Evolutionary conservation across 2,329 filamentous ascomycete species (phyloP).

Genomic region (Penicillium hordei): DNA sequence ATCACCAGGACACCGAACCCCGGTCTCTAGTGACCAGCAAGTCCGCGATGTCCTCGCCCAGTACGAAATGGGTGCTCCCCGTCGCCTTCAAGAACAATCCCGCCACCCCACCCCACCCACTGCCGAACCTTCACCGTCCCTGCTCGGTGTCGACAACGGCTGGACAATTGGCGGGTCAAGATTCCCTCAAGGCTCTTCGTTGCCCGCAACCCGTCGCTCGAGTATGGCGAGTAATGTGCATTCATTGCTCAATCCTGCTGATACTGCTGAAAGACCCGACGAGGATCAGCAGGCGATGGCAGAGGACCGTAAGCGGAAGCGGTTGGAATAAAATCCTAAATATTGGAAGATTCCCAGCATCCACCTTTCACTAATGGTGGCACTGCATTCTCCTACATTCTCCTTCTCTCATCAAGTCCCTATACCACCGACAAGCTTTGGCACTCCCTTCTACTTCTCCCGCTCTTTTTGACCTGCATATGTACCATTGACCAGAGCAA

Average conservation of each 20-base stretch:
- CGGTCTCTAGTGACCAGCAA: slow-evolving; percentile 59
- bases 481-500: slow-evolving; percentile 14
- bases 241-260: slow-evolving; percentile 66
- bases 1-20: slow-evolving; percentile 56
- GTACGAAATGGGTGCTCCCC: slow-evolving; percentile 63
- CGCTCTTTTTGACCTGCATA: slow-evolving; percentile 14
- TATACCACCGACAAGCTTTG: slow-evolving; percentile 5
- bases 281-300: slow-evolving; percentile 57
- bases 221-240: slow-evolving; percentile 72
- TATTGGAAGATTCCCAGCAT: background rate
- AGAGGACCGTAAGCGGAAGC: slow-evolving; percentile 64
- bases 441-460: background rate
- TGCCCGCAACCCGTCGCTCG: slow-evolving; percentile 64
- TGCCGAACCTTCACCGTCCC: slow-evolving; percentile 51
- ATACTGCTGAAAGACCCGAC: slow-evolving; percentile 64
- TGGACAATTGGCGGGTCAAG: slow-evolving; percentile 55
- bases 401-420: background rate
- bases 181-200: slow-evolving; percentile 42
- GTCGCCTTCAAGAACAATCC: slow-evolving; percentile 48
- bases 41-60: slow-evolving; percentile 62
- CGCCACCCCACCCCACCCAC: slow-evolving; percentile 57
- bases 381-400: background rate
- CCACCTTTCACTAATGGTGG: background rate
- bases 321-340: slow-evolving; percentile 45
- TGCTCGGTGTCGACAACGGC: slow-evolving; percentile 53